Evolutionary conservation across 1,284 basidiomycete genomes (phyloP), one percentile per base, ranked within the genome.

Genomic region (Cryptococcus wingfieldii): DNA sequence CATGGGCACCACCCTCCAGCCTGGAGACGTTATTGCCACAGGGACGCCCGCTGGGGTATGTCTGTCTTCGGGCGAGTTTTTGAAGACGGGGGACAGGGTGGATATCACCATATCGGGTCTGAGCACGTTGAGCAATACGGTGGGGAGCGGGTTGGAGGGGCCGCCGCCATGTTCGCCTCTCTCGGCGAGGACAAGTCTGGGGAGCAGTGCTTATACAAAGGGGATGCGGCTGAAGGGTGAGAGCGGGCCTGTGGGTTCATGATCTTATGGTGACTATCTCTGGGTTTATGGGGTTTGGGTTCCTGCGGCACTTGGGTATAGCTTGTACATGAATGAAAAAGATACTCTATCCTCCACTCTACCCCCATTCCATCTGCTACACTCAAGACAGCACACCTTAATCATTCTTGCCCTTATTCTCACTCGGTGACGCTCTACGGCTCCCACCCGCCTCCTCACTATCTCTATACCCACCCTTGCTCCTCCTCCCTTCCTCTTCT

Each of bases 1-100:
- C 41, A 60, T 64, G 53, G 75, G 74, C 25, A 71, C 65, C 41
- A 74, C 74, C 1, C 58, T 76, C 7, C 71, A 74, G 55, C 67
- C 72, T 9, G 74, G 71, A 2, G 68, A 71, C 50, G 58, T 70
- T 14, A 72, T 70, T 31, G 65, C 70, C 4, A 72, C 71, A 1
- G 67, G 71, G 3, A 72, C 69, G 12, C 69, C 69, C 8, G 65
- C 55, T 12, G 73, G 73, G 13, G 70, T 74, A 5, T 70, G 71
- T n/a, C 62, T 72, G 25, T 62, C 64, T 3, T 51, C 54, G 3
- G 63, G 63, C 3, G 56, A 52, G 4, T 75, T 65, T 55, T 59
- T 76, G n/a, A 62, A 72, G 51, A 49, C 63, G n/a, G 72, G 72
- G 12, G 73, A 75, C 50, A 39, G 55, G 12, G 63, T 76, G 4